These are phyloP conservation scores for Millerago galiae DNA, from an alignment of 805 yeast species.

Conservation along the genomic window DNA sequence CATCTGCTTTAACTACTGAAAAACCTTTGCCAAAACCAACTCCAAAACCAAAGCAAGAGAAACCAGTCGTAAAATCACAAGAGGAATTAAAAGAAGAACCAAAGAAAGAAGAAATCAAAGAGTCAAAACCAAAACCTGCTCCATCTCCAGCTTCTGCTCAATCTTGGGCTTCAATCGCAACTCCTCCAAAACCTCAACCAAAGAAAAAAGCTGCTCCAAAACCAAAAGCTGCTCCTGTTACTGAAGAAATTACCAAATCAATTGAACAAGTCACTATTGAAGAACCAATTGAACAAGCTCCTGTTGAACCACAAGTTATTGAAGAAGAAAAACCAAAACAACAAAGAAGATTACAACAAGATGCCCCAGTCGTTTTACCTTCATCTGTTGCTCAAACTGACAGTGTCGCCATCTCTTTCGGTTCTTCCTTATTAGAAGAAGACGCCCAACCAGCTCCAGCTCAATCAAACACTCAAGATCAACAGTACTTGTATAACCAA, in stretches of 20 bases:
- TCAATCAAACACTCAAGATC: conserved; percentile 16
- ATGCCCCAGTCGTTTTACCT: conserved; percentile 48
- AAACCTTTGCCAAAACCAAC: conserved; percentile 18
- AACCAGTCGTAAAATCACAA: conserved; percentile 12
- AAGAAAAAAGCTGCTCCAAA: conserved; percentile 19
- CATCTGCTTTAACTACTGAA: conserved; percentile 22
- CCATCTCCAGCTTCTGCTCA: conserved; percentile 26
- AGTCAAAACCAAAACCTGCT: conserved; percentile 12
- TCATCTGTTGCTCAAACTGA: conserved; percentile 27
- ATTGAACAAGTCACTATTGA: conserved; percentile 15
- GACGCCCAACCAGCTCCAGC: conserved; percentile 11
- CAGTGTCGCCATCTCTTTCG: conserved; percentile 55
- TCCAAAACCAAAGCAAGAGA: conserved; percentile 16
- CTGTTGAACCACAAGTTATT: conserved; percentile 13
- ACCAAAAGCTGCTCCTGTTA: conserved; percentile 10
- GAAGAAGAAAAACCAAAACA: conserved; percentile 22
- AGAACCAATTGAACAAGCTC: conserved; percentile 15
- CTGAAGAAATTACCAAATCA: neutral
- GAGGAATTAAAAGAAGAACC: conserved; percentile 12
- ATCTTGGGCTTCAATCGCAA: conserved; percentile 69
- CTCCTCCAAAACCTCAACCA: conserved; percentile 34
- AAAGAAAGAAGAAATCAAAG: neutral
- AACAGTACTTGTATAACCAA: conserved; percentile 16
- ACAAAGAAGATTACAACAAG: conserved; percentile 34
- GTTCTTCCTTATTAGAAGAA: conserved; percentile 43